Evolutionary conservation across 2,329 filamentous ascomycete genomes (phyloP), one percentile per base, ranked within the genome.

Genomic region (Botrytis tulipae): DNA sequence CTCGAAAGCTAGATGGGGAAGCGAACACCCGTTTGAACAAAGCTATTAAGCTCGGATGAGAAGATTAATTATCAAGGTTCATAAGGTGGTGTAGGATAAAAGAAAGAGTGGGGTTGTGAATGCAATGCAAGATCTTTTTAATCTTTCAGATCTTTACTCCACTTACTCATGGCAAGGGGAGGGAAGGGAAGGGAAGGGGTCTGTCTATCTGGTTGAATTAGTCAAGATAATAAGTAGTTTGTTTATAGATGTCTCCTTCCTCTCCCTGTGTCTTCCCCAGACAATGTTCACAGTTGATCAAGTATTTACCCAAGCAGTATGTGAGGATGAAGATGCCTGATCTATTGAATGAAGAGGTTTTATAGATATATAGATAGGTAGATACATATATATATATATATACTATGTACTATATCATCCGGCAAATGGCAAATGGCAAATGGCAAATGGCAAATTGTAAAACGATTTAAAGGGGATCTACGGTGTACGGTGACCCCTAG

Each of bases 91-190:
- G 62, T 32, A 42, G 35, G 48, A 57, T 29, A 32, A 18, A 57
- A 10, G 35, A 40, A 54, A 57, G 62, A 66, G 65, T 68, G 65
- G 65, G 65, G 65, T 37, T 42, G 65, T 18, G 65, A 68, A 68
- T 68, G 65, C 46, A 68, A 57, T 42, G 65, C 35, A n/a, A 67
- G 46, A 67, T 67, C 65, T 51, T 67, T 37, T 37, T 65, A 42
- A 66, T 66, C 62, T 66, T 66, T 9, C 8, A 61, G n/a, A 29
- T 54, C n/a, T 29, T 57, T n/a, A 57, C 65, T 68, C 65, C 65
- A 68, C 65, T 57, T 57, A 29, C 51, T 54, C 35, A 32, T 22
- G 48, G n/a, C 65, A 57, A 42, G 65, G 62, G 32, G 3, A 40
- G 40, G 40, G 40, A 37, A 32, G 32, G 32, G 37, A 10, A 40